phyloP scores from a whole-genome alignment of 2,329 filamentous ascomycete genomes.

The Aspergillus sclerotialis region DNA sequence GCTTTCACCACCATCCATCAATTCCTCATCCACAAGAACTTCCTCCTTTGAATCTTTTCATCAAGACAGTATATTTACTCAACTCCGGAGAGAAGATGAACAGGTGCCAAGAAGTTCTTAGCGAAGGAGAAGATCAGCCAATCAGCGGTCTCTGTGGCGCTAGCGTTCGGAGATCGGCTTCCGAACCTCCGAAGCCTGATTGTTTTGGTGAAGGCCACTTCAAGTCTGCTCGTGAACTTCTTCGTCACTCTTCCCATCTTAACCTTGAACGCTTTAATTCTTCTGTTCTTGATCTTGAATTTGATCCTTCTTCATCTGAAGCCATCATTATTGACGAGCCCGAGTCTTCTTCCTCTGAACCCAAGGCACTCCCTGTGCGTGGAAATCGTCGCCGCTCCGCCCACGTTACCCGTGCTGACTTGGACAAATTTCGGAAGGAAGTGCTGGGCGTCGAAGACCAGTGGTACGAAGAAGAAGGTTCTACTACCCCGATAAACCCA shows the following conservation, averaged over 20 bases:
- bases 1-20: too few relatives aligned
- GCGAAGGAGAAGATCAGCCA: neutral
- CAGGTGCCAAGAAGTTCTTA: too few relatives aligned
- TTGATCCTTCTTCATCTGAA: conserved; percentile 1
- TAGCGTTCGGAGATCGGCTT: conserved; percentile 10
- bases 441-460: conserved; percentile 25
- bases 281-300: neutral
- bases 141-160: neutral
- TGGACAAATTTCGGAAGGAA: conserved; percentile 31
- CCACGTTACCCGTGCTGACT: conserved; percentile 32
- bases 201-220: conserved; percentile 9
- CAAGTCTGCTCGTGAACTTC: too few relatives aligned
- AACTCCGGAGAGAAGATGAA: too few relatives aligned
- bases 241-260: too few relatives aligned
- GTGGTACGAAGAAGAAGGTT: conserved; percentile 23
- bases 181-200: conserved; percentile 17
- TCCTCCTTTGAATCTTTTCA: too few relatives aligned
- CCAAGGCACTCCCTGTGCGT: conserved; percentile 29
- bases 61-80: too few relatives aligned
- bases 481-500: conserved; percentile 14
- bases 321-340: conserved; percentile 26
- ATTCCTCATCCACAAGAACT: too few relatives aligned
- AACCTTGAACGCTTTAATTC: too few relatives aligned
- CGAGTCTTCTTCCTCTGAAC: conserved; percentile 20
- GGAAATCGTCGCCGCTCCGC: conserved; percentile 36